These are phyloP conservation scores for Dujonia santamariae DNA, from an alignment of 1,139 yeast species.

Conservation along the genomic window DNA sequence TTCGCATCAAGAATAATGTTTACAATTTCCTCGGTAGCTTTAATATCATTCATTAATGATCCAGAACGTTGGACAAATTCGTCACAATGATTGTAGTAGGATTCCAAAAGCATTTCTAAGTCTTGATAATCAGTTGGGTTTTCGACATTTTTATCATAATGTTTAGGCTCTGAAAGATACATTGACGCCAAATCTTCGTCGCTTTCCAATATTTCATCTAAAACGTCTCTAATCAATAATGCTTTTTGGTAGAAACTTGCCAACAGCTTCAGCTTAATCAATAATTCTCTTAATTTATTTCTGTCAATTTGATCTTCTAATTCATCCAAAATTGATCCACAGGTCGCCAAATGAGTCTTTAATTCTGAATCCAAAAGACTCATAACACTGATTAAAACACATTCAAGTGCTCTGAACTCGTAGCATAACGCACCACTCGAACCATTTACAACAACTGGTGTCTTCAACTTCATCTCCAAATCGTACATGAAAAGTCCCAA, in stretches of 20 bases:
- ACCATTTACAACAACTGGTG: conserved; percentile 14
- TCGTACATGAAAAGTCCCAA: conserved; percentile 85
- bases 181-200: conserved; percentile 88
- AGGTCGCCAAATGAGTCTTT: conserved; percentile 66
- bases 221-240: conserved; percentile 72
- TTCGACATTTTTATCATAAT: conserved; percentile 22
- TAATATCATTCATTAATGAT: conserved; percentile 76
- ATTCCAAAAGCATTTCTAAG: conserved; percentile 84
- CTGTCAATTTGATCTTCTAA: conserved; percentile 85
- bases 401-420: conserved; percentile 88
- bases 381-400: conserved; percentile 80
- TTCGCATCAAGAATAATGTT: conserved; percentile 94
- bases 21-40: conserved; percentile 93
- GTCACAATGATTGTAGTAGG: conserved; percentile 93
- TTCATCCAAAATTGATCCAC: conserved; percentile 77
- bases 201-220: conserved; percentile 82
- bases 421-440: conserved; percentile 39
- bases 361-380: conserved; percentile 83
- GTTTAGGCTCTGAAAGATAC: conserved; percentile 57
- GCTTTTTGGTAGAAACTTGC: conserved; percentile 85
- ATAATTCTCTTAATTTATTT: conserved; percentile 71
- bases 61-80: conserved; percentile 95
- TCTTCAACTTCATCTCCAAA: conserved; percentile 71
- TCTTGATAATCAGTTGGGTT: conserved; percentile 58
- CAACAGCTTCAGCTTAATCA: conserved; percentile 77